Evolutionary conservation across 2,329 filamentous ascomycete species (phyloP).

Genomic region (Botrytis tulipae): DNA sequence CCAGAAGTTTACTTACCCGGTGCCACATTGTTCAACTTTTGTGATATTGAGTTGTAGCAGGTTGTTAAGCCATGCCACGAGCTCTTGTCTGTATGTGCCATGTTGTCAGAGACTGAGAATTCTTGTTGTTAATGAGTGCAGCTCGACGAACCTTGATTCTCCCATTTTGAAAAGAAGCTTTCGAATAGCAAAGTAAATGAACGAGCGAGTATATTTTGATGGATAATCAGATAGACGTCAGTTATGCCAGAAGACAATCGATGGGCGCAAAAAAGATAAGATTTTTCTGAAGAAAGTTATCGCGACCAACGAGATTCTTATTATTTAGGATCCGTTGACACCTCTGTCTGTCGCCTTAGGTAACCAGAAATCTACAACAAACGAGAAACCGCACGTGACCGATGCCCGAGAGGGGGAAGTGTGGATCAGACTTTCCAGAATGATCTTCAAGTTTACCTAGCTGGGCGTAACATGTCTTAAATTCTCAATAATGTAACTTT

Average conservation of each 20-base stretch:
- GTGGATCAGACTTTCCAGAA: conserved; percentile 1
- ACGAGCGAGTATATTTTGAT: neutral
- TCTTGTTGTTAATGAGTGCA: conserved; percentile 20
- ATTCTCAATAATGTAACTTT: neutral
- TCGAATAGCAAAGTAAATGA: conserved; percentile 5
- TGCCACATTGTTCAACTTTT: conserved; percentile 98
- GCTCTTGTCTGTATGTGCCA: conserved; percentile 71
- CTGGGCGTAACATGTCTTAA: neutral
- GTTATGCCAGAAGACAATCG: neutral
- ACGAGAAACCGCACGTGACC: neutral
- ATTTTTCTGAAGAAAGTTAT: conserved; percentile 18
- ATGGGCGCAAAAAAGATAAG: neutral
- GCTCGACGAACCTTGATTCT: conserved; percentile 38
- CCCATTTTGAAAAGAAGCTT: conserved; percentile 33
- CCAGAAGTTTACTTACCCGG: conserved; percentile 65
- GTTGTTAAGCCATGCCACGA: conserved; percentile 95
- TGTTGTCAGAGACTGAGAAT: conserved; percentile 25
- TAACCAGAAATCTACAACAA: conserved; percentile 17
- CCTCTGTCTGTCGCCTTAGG: conserved; percentile 17
- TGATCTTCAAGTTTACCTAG: neutral
- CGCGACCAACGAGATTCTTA: conserved; percentile 16
- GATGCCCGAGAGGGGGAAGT: neutral
- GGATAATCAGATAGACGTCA: neutral
- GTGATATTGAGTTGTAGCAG: conserved; percentile 97
- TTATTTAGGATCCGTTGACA: conserved; percentile 13